phyloP scores from a whole-genome alignment of 1,284 basidiomycete genomes.

The Mycosarcoma maydis region DNA sequence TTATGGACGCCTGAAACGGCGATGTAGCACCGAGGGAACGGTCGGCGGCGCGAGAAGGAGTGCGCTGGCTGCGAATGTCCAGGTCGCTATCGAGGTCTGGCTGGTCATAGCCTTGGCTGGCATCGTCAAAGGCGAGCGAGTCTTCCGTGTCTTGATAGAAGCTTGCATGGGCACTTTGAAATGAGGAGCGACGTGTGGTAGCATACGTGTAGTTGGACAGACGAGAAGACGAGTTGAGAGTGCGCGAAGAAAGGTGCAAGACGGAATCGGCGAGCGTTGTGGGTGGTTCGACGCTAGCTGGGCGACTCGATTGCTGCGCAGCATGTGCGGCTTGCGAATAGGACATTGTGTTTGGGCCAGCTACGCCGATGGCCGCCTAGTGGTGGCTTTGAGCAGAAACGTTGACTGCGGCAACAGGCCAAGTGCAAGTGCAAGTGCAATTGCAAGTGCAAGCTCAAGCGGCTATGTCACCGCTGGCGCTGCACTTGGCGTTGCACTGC shows the following conservation, averaged over 20 bases:
- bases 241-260: slow-evolving; percentile 14
- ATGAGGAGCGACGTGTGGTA: slow-evolving; percentile 27
- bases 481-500: too few relatives aligned
- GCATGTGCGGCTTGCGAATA: slow-evolving; percentile 3
- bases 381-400: too few relatives aligned
- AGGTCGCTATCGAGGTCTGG: slow-evolving; percentile 25
- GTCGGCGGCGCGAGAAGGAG: slow-evolving; percentile 19
- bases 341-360: slow-evolving; percentile 10
- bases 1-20: too few relatives aligned
- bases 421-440: too few relatives aligned
- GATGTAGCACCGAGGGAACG: slow-evolving; percentile 4
- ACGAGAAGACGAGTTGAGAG: slow-evolving; percentile 27
- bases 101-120: slow-evolving; percentile 8
- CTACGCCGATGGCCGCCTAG: too few relatives aligned
- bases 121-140: slow-evolving; percentile 22
- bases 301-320: not conserved
- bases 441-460: too few relatives aligned
- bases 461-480: too few relatives aligned
- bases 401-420: too few relatives aligned
- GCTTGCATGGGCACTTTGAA: slow-evolving; percentile 32
- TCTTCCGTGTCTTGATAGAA: slow-evolving; percentile 32
- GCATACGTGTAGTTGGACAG: slow-evolving; percentile 31
- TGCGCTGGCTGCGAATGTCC: slow-evolving; percentile 16
- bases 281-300: slow-evolving; percentile 8
- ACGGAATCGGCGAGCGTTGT: not conserved